phyloP scores from a whole-genome alignment of 495 filamentous ascomycete genomes.

The Glarea lozoyensis region DNA sequence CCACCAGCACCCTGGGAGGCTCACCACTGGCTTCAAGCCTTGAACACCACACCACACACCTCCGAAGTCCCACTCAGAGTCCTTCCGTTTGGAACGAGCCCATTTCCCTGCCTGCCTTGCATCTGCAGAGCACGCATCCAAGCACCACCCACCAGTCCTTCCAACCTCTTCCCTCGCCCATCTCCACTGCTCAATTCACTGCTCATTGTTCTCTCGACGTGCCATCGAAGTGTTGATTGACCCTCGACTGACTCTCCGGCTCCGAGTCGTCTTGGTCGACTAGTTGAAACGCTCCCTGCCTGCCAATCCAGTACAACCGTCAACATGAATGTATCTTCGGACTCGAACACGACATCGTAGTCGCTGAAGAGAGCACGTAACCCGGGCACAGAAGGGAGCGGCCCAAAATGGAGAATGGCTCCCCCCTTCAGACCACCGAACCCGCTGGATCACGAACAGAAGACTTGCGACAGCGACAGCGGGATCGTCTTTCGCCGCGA shows the following conservation, averaged over 20 bases:
- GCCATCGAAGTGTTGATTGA: no score
- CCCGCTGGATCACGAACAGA: constrained; percentile 8
- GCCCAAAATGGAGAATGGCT: constrained; percentile 12
- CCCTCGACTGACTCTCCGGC: no score
- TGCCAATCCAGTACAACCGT: no score
- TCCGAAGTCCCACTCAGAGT: not conserved
- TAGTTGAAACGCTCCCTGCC: no score
- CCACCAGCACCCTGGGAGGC: no score
- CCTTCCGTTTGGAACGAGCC: no score
- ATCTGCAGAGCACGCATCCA: not conserved
- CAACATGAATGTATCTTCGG: constrained; percentile 5
- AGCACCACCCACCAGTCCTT: not conserved
- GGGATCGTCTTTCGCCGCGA: constrained; percentile 19
- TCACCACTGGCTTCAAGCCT: no score
- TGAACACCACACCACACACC: no score
- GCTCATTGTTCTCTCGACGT: not conserved
- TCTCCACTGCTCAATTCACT: not conserved
- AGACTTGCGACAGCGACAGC: constrained; percentile 22
- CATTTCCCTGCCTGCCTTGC: not conserved
- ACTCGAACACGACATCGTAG: not conserved
- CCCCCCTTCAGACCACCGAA: constrained; percentile 8
- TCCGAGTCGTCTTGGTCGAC: no score
- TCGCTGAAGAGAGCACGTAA: not conserved
- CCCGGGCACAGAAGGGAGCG: not conserved
- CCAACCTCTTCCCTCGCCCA: not conserved